Base-by-base conservation (phyloP, 768 basidiomycete genomes). In the Ramaria sp. region DNA sequence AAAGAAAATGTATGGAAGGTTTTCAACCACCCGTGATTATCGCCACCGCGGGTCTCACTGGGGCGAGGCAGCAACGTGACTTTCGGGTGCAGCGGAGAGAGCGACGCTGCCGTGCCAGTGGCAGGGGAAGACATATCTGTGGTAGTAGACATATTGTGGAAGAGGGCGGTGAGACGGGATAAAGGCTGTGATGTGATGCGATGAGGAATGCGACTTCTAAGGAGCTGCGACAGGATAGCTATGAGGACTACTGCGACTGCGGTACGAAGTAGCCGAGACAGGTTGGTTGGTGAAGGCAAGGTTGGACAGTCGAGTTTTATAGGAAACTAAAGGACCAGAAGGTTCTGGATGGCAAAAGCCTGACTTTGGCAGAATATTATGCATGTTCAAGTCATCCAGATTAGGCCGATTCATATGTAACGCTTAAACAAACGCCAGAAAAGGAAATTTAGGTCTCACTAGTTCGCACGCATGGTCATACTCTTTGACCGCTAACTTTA, bases 1-100 rank as follows among this genome's bases (percentile, higher is more conserved):
- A 88, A 88, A 1, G 84, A 78, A 64, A 92, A 93, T 0, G 88
- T 86, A 61, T 91, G 83, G 73, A 88, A 87, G 0, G 86, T 82
- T 73, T 90, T 91, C 51, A 93, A 71, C 89, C 89, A 93, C 24
- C 78, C 85, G 60, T 89, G 88, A 63, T 92, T 79, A 6, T 83
- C 85, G 47, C 84, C 69, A 2, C 85, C 88, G 18, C 87, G 75
- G 20, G 81, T 77, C 45, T 81, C 64, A 58, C 80, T 87, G 48
- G 66, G 73, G 52, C 87, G 77, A 15, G 75, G 73, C 44, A 71
- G 48, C 50, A 83, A 72, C 47, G 70, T 70, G 20, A 71, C 52
- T 18, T 27, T 48, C 18, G 45, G 45, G 45, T 47, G 45, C 25
- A 50, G 32, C 8, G 34, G 30, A 15, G 48, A 37, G 48, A 3